Base-by-base conservation (phyloP, 192 early-diverging fungal species). In the Umbelopsis sp. region DNA sequence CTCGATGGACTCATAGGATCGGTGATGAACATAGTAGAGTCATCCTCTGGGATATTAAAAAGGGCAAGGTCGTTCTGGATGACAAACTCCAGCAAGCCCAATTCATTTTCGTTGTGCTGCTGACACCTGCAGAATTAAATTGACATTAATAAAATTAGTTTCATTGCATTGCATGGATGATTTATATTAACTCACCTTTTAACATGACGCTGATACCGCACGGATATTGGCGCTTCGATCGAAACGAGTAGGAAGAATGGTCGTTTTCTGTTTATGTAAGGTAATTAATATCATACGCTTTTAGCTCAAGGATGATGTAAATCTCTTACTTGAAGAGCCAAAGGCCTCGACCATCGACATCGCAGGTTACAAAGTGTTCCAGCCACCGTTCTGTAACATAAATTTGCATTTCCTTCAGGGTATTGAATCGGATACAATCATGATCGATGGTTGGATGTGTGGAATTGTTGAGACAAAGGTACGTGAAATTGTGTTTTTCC, bases 211-310 rank as follows among this genome's bases (percentile, higher is more conserved):
- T 73, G 75, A 77, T 91, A 94, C 34, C 96, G 89, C 22, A 90
- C 75, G 29, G 77, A 78, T 26, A 88, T 74, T 0, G 94, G 92
- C n/a, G 93, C 92, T 56, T 97, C 92, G 6, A 99, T 84, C n/a
- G 91, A 86, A 1, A 97, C 84, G 10, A 97, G 74, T 9, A 97
- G 80, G 36, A 96, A 89, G 82, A 96, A 94, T 0, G 93, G 93
- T 2, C 93, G 82, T 70, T 92, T 94, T 44, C 89, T 86, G 44
- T 21, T 26, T 31, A 59, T 21, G 10, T n/a, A n/a, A n/a, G n/a
- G n/a, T n/a, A 12, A 41, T 41, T 11, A 41, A 41, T 41, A 11
- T 69, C 53, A 24, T 3, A 56, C 26, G 29, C 20, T 20, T 5
- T n/a, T n/a, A n/a, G n/a, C n/a, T n/a, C n/a, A n/a, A 41, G 2